Conservation (phyloP, 2,329 filamentous ascomycete genomes). For the Fusarium sp. region DNA sequence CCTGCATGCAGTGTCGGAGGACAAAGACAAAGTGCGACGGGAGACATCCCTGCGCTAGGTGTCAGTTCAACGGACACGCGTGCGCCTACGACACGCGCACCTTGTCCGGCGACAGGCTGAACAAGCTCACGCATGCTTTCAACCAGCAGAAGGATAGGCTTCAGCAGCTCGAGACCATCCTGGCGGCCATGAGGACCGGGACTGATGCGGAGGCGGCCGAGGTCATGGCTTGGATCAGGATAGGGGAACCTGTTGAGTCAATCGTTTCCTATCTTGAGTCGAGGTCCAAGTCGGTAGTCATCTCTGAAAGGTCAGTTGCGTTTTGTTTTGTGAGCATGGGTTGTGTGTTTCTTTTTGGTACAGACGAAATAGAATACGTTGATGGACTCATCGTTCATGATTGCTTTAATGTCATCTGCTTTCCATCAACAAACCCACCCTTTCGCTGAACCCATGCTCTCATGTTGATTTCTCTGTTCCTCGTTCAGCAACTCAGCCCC, state of each 20-base stretch:
- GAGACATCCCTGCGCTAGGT: constrained; percentile 3
- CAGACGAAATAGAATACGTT: background rate
- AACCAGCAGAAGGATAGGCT: constrained; percentile 23
- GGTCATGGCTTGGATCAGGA: constrained; percentile 20
- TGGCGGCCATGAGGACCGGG: constrained; percentile 11
- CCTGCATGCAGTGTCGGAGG: constrained; percentile 17
- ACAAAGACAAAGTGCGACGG: constrained; percentile 25
- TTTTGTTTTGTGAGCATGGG: background rate
- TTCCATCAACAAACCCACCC: background rate
- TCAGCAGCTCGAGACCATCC: constrained; percentile 16
- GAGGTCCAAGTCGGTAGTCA: background rate
- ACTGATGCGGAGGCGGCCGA: constrained; percentile 19
- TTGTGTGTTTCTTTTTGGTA: background rate
- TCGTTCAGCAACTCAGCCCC: too few relatives aligned
- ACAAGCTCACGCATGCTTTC: constrained; percentile 2
- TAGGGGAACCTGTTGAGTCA: constrained; percentile 14
- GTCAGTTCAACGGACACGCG: background rate
- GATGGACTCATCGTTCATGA: background rate
- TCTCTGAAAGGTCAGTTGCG: constrained; percentile 6
- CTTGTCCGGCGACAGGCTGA: constrained; percentile 19
- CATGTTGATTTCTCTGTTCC: background rate
- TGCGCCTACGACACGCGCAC: constrained; percentile 16
- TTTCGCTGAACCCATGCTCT: background rate
- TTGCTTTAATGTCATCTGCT: background rate
- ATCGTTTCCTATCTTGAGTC: constrained; percentile 21